A percentile compares a stretch with the other conserved stretches of the same genome.
Evolutionary conservation across 129 eudicot species (phyloP).

Genomic region (Lonicera japonica): DNA sequence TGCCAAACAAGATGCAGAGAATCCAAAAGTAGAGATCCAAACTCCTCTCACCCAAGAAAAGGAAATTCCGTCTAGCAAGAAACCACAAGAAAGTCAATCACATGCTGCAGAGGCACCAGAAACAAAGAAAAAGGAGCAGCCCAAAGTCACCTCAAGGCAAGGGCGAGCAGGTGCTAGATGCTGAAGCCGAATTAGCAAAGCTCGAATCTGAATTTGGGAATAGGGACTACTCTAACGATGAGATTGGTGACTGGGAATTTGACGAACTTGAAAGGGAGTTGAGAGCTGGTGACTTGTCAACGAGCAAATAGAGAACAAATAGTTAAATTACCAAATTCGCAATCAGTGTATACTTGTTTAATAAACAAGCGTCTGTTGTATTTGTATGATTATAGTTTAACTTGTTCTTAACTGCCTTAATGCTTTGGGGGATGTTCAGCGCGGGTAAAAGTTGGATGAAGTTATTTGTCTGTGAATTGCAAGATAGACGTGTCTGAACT

Average conservation of each 20-base stretch:
- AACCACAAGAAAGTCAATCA: constrained; percentile 29
- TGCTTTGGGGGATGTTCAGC: too few species aligned
- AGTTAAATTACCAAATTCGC: not conserved
- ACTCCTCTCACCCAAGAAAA: constrained; percentile 30
- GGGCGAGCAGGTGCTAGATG: constrained; percentile 50
- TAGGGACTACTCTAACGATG: constrained; percentile 65
- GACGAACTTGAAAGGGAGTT: constrained; percentile 91
- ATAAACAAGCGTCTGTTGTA: not conserved
- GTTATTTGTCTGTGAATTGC: too few species aligned
- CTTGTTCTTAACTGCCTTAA: too few species aligned
- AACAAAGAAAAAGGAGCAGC: constrained; percentile 24
- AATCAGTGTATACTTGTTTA: not conserved
- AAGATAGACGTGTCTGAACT: too few species aligned
- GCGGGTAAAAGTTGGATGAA: too few species aligned
- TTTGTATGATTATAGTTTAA: not conserved
- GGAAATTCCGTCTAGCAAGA: constrained; percentile 33
- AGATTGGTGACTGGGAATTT: constrained; percentile 86
- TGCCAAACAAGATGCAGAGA: not conserved
- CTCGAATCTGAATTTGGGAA: constrained; percentile 88
- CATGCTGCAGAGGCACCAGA: constrained; percentile 19
- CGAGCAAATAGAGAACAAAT: not conserved
- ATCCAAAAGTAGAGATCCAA: constrained; percentile 66
- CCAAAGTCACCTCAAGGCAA: constrained; percentile 32
- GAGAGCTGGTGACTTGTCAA: constrained; percentile 12
- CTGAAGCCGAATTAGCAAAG: constrained; percentile 72